Evolutionary conservation across 1,284 basidiomycete genomes (phyloP), one percentile per base, ranked within the genome.

Genomic region (Puccinia horiana): DNA sequence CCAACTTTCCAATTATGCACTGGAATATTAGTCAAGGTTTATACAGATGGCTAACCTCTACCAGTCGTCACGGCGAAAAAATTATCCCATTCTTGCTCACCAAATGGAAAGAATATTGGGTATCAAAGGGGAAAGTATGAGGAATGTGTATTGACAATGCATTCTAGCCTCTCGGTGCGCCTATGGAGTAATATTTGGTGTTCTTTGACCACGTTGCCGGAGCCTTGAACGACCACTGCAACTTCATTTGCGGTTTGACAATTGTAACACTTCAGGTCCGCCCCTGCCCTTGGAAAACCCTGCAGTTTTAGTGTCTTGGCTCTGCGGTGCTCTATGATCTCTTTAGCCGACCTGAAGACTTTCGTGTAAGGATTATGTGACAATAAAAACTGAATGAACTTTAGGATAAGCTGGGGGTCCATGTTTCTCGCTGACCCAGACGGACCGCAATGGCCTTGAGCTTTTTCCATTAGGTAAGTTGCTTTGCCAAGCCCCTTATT

Each of bases 41-140:
- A n/a, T n/a, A n/a, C n/a, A n/a, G n/a, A 26, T 42, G 29, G 5
- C 47, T 18, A 20, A 18, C n/a, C n/a, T n/a, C 35, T 16, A 18
- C 29, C 47, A 20, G 4, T 2, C n/a, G n/a, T n/a, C n/a, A 40
- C 37, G 16, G 20, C 26, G 5, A 18, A 65, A n/a, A 29, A 18
- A 29, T 12, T 29, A 12, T 77, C n/a, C 76, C 76, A 77, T 26
- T 56, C 26, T 23, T 63, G 76, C 6, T n/a, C 16, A 4, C 76
- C 56, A 37, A n/a, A 47, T 4, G 42, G 29, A 23, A 77, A 77
- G 9, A 77, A 65, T 5, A 65, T 11, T n/a, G 76, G 76, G 32
- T 63, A 77, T 0, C 58, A 14, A 4, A 77, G 42, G 2, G 76
- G 32, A 29, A 65, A 49, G 23, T 77, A 65, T 2, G 11, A 23